phyloP scores from a whole-genome alignment of 108 stramenopile genomes.

The Chaetoceros tenuissimus region DNA sequence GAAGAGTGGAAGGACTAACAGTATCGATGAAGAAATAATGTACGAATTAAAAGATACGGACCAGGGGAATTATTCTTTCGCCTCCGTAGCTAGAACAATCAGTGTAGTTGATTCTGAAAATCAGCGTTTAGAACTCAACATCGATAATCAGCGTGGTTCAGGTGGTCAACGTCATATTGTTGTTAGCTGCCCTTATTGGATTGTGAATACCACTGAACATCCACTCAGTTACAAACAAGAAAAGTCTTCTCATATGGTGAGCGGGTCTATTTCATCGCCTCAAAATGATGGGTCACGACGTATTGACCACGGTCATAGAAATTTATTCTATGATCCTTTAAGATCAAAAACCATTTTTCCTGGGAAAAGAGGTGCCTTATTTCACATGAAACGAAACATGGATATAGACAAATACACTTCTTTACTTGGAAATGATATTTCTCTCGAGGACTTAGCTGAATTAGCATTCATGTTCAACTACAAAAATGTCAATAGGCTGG shows the following conservation, averaged over 20 bases:
- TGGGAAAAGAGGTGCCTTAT: constrained; percentile 67
- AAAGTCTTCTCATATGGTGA: constrained; percentile 44
- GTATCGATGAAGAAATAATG: too few species aligned
- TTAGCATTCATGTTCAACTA: constrained; percentile 96
- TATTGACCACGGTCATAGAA: constrained; percentile 57
- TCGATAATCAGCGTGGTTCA: constrained; percentile 86
- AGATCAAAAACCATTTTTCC: constrained; percentile 53
- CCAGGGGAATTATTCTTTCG: too few species aligned
- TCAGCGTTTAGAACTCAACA: constrained; percentile 65
- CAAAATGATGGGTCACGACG: constrained; percentile 49
- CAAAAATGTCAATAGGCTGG: constrained; percentile 51
- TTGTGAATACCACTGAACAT: constrained; percentile 90
- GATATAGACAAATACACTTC: constrained; percentile 28
- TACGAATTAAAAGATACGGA: too few species aligned
- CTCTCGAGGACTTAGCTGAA: constrained; percentile 50
- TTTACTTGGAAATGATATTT: constrained; percentile 59
- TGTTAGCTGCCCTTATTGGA: constrained; percentile 89
- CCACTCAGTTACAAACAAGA: constrained; percentile 81
- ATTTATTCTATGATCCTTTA: constrained; percentile 12
- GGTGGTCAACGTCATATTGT: constrained; percentile 84
- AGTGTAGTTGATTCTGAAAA: constrained; percentile 81
- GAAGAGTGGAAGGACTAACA: constrained; percentile 6
- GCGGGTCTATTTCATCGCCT: constrained; percentile 58
- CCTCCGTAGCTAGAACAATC: constrained; percentile 61
- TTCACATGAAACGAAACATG: constrained; percentile 17